phyloP scores from a whole-genome alignment of 139 green algal genomes.

The Chlamydomonas sp. region DNA sequence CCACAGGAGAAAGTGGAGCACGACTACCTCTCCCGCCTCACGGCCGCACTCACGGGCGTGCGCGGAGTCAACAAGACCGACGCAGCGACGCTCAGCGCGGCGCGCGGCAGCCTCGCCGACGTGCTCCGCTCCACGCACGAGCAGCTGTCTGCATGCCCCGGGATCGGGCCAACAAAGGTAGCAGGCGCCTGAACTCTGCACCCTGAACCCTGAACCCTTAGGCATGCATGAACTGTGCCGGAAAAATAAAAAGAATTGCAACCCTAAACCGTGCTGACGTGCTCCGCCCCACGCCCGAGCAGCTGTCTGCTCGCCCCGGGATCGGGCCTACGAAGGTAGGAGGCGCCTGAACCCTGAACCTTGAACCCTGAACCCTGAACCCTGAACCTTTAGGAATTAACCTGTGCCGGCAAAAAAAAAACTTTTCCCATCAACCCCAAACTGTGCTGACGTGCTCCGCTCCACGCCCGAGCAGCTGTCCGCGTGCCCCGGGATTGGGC shows the following conservation, averaged over 20 bases:
- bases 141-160: slow-evolving; percentile 66
- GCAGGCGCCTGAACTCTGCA: neutral
- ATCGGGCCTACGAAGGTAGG: slow-evolving; percentile 80
- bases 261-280: no score
- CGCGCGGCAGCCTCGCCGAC: slow-evolving; percentile 32
- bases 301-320: slow-evolving; percentile 69
- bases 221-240: no score
- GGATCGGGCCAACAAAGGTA: slow-evolving; percentile 86
- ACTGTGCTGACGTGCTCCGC: slow-evolving; percentile 41
- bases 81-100: slow-evolving; percentile 55
- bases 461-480: slow-evolving; percentile 53
- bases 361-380: no score
- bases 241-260: no score
- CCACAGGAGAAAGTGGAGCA: slow-evolving; percentile 44
- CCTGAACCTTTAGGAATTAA: no score
- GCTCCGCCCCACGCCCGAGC: slow-evolving; percentile 39
- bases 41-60: slow-evolving; percentile 57
- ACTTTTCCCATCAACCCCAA: no score
- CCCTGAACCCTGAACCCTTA: neutral
- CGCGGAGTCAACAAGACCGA: slow-evolving; percentile 75
- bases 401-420: no score
- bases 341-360: no score
- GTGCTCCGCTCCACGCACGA: slow-evolving; percentile 44
- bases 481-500: slow-evolving; percentile 73
- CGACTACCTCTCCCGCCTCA: slow-evolving; percentile 76